Evolutionary conservation across 1,284 basidiomycete species (phyloP), one percentile per base, ranked within the genome.

Genomic region (Athelia psychrophila): DNA sequence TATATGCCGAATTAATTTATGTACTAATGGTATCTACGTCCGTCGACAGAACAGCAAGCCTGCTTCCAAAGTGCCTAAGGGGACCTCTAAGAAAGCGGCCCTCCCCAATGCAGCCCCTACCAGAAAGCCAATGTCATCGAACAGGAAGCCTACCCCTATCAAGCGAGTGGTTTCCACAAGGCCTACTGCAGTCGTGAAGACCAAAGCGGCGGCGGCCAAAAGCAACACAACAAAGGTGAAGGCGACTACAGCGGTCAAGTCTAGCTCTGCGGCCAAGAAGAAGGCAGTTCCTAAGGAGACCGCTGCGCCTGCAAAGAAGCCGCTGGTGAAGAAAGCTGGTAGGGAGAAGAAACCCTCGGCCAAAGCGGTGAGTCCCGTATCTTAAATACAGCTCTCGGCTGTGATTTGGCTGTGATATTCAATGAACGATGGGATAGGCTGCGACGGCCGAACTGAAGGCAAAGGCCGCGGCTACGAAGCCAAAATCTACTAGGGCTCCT

Each of bases 311-410:
- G 63, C 67, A 52, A 59, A 60, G 51, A 64, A 68, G 64, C 69
- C 76, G 6, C 72, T 75, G 55, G 61, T 58, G 22, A 73, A 74
- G 64, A 71, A 66, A 56, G 56, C 68, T 27, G 61, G 66, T 48
- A 72, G 73, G 46, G 67, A 69, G 2, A 69, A 73, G 61, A 75
- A 76, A 48, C 58, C 62, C n/a, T 55, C 64, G 2, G 54, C 64
- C n/a, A 56, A 60, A 55, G 59, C 62, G 56, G 66, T 66, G 56
- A 53, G 63, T 56, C 19, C 58, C 64, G 48, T 38, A 2, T 13
- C 35, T 23, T 10, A 8, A 38, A n/a, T 10, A 15, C n/a, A n/a
- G n/a, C n/a, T n/a, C n/a, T n/a, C n/a, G n/a, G n/a, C n/a, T n/a
- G 40, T 55, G 22, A 54, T 42, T 45, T 44, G 50, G 20, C 22